Evolutionary conservation across 2,329 filamentous ascomycete species (phyloP).

Genomic region (Tympanopsis confertula): DNA sequence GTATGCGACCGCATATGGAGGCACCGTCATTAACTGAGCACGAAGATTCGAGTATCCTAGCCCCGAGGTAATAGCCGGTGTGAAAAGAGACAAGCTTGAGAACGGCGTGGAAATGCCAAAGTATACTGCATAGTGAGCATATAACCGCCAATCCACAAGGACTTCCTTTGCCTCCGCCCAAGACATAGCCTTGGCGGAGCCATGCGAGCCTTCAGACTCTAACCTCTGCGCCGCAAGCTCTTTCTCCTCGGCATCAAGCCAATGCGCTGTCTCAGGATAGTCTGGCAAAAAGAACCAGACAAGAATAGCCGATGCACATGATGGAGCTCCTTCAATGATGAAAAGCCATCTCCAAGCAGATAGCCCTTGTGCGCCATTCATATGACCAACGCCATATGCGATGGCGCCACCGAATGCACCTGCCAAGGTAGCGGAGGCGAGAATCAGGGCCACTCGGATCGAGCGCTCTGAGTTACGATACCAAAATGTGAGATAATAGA

Average conservation of each 20-base stretch:
- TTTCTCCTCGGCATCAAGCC: slow-evolving; percentile 7
- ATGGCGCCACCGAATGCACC: slow-evolving; percentile 5
- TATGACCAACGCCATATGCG: slow-evolving; percentile 2
- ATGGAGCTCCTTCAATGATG: slow-evolving; percentile 1
- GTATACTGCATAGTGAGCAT: slow-evolving; percentile 8
- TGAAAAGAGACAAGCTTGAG: slow-evolving; percentile 2
- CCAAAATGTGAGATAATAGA: slow-evolving; percentile 36
- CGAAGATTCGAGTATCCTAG: slow-evolving; percentile 7
- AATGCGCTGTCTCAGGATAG: slow-evolving; percentile 9
- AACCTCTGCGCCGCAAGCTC: slow-evolving; percentile 17
- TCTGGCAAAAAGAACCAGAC: slow-evolving; percentile 8
- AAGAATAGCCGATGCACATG: slow-evolving; percentile 29
- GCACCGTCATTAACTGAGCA: slow-evolving; percentile 3
- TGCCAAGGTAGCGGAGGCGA: slow-evolving; percentile 26
- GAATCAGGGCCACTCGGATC: slow-evolving; percentile 33
- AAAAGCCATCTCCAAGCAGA: slow-evolving; percentile 1
- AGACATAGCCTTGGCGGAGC: slow-evolving; percentile 27
- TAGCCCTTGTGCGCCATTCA: slow-evolving; percentile 3
- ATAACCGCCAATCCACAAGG: slow-evolving; percentile 12
- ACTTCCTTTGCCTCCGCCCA: slow-evolving; percentile 32
- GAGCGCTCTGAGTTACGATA: slow-evolving; percentile 37
- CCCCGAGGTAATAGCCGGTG: slow-evolving; percentile 8
- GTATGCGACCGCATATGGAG: slow-evolving; percentile 3
- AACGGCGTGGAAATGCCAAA: slow-evolving; percentile 4
- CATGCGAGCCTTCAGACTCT: slow-evolving; percentile 25